Conservation (phyloP, 2,329 filamentous ascomycete genomes). For the Monilinia aucupariae region DNA sequence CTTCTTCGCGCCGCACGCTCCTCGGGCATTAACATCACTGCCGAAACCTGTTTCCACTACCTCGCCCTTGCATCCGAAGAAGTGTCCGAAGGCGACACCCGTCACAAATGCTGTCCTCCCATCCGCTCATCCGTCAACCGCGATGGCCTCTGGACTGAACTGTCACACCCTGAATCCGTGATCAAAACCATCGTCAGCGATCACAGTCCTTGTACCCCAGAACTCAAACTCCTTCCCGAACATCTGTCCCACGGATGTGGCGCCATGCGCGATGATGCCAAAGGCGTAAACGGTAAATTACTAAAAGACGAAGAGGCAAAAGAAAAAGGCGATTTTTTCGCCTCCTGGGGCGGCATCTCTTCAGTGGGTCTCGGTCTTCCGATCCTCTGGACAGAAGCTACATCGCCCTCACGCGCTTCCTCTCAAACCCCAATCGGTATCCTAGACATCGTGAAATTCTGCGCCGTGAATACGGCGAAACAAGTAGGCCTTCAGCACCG, state of each 20-base stretch:
- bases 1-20: slow-evolving; percentile 57
- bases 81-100: slow-evolving; percentile 61
- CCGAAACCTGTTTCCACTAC: slow-evolving; percentile 75
- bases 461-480: slow-evolving; percentile 76
- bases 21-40: slow-evolving; percentile 62
- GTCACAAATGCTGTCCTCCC: slow-evolving; percentile 70
- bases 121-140: slow-evolving; percentile 62
- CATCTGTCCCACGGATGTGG: slow-evolving; percentile 43
- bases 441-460: slow-evolving; percentile 77
- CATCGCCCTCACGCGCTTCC: slow-evolving; percentile 30
- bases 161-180: slow-evolving; percentile 65
- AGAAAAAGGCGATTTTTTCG: slow-evolving; percentile 78
- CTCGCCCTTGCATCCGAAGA: slow-evolving; percentile 62
- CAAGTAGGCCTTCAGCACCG: slow-evolving; percentile 78
- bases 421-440: slow-evolving; percentile 38
- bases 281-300: slow-evolving; percentile 27
- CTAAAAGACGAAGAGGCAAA: slow-evolving; percentile 36
- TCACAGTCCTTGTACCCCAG: slow-evolving; percentile 92
- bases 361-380: slow-evolving; percentile 88
- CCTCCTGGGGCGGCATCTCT: slow-evolving; percentile 93
- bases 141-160: slow-evolving; percentile 68
- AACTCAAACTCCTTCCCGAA: slow-evolving; percentile 79
- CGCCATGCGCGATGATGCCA: slow-evolving; percentile 28
- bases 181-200: slow-evolving; percentile 91
- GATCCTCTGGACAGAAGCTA: slow-evolving; percentile 63